A percentile compares a stretch with the other conserved stretches of the same genome.
These are phyloP conservation scores for Neoboletus magnificus DNA, from an alignment of 768 basidiomycete genomes.

Conservation along the genomic window DNA sequence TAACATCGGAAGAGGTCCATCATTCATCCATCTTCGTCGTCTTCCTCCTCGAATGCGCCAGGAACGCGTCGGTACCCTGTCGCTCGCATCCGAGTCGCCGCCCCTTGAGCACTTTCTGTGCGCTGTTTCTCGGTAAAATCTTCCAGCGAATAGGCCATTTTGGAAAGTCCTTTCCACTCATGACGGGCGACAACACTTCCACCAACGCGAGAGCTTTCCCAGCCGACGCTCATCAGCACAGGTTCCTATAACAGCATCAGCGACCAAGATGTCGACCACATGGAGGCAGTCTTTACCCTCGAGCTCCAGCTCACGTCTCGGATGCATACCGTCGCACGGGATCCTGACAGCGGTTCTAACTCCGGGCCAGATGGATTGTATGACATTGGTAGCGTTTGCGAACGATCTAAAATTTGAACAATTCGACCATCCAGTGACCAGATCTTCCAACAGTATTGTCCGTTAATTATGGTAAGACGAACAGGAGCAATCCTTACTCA, in stretches of 20 bases:
- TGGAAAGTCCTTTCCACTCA: slow-evolving; percentile 92
- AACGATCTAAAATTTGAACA: slow-evolving; percentile 81
- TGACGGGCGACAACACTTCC: slow-evolving; percentile 86
- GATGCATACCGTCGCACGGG: slow-evolving; percentile 53
- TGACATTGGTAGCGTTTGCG: slow-evolving; percentile 64
- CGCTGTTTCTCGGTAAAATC: slow-evolving; percentile 66
- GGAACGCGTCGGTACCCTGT: slow-evolving; percentile 18
- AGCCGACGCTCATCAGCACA: slow-evolving; percentile 87
- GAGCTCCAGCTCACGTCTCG: slow-evolving; percentile 97
- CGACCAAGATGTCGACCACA: background rate
- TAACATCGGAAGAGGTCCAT: background rate
- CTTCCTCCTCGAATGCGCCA: slow-evolving; percentile 28
- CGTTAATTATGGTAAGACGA: slow-evolving; percentile 1
- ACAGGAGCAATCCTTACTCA: slow-evolving; percentile 33
- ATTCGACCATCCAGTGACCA: slow-evolving; percentile 92
- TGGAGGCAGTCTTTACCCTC: slow-evolving; percentile 42
- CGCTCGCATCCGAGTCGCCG: slow-evolving; percentile 4
- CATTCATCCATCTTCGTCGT: slow-evolving; percentile 13
- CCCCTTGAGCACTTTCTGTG: slow-evolving; percentile 32
- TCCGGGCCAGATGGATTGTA: slow-evolving; percentile 71
- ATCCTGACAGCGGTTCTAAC: slow-evolving; percentile 27
- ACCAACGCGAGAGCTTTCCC: slow-evolving; percentile 58
- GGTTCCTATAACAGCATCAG: slow-evolving; percentile 57
- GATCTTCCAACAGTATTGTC: slow-evolving; percentile 49
- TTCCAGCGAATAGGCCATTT: slow-evolving; percentile 61